Evolutionary conservation across 2,329 filamentous ascomycete genomes (phyloP).

Genomic region (Cordyceps cateniannulata): DNA sequence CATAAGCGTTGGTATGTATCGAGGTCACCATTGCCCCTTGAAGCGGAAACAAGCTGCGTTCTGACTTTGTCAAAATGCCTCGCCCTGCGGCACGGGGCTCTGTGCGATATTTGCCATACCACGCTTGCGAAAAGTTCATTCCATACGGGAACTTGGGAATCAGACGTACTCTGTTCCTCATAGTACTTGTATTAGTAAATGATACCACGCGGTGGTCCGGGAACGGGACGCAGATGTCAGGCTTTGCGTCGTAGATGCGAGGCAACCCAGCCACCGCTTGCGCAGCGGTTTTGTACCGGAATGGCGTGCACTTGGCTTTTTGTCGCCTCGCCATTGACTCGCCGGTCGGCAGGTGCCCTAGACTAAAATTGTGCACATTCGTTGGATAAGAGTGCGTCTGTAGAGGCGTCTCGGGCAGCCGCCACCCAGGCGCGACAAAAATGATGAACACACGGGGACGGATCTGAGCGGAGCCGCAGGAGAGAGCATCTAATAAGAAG

Average conservation of each 20-base stretch:
- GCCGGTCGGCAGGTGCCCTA: slow-evolving; percentile 57
- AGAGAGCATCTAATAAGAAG: slow-evolving; percentile 63
- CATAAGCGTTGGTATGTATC: slow-evolving; percentile 39
- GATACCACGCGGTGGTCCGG: slow-evolving; percentile 59
- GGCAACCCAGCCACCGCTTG: slow-evolving; percentile 57
- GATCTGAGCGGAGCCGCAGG: slow-evolving; percentile 58
- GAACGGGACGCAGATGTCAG: slow-evolving; percentile 54
- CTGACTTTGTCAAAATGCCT: slow-evolving; percentile 30
- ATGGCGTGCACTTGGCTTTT: slow-evolving; percentile 44
- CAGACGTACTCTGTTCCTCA: slow-evolving; percentile 41
- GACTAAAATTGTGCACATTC: slow-evolving; percentile 20
- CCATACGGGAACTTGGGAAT: slow-evolving; percentile 56
- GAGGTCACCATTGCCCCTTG: slow-evolving; percentile 26
- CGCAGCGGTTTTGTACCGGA: slow-evolving; percentile 46
- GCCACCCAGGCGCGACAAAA: slow-evolving; percentile 61
- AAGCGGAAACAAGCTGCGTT: slow-evolving; percentile 32
- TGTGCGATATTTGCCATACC: slow-evolving; percentile 26
- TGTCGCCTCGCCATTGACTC: slow-evolving; percentile 49
- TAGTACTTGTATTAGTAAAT: slow-evolving; percentile 29
- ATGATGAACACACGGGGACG: slow-evolving; percentile 64
- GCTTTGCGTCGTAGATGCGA: slow-evolving; percentile 52
- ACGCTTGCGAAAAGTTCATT: slow-evolving; percentile 45
- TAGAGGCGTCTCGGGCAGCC: slow-evolving; percentile 47
- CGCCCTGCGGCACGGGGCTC: slow-evolving; percentile 9
- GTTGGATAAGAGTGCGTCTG: slow-evolving; percentile 58